Evolutionary conservation across 2,329 filamentous ascomycete species (phyloP).

Genomic region (Trichophaea hybrida): DNA sequence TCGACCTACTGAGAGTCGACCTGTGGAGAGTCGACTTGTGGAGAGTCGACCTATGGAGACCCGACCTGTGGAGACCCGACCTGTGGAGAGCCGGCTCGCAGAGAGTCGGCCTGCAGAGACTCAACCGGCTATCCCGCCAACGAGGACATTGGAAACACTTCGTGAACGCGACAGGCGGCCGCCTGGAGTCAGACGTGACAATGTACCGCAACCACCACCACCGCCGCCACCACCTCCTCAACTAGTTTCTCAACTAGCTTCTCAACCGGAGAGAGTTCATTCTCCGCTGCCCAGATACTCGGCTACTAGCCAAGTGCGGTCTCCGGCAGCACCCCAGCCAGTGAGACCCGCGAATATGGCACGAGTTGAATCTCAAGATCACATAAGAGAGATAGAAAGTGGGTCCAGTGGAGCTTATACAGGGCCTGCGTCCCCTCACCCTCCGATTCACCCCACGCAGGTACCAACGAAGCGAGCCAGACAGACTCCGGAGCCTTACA

Average conservation of each 20-base stretch:
- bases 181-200: background rate
- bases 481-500: conserved; percentile 36
- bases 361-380: conserved; percentile 32
- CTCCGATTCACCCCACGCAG: background rate
- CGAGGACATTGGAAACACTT: background rate
- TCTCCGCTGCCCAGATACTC: conserved; percentile 21
- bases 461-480: conserved; percentile 21
- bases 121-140: background rate
- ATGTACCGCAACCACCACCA: background rate
- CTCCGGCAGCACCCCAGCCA: conserved; percentile 60
- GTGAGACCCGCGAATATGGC: conserved; percentile 39
- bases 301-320: conserved; percentile 29
- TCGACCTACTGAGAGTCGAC: no score
- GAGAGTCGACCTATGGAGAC: background rate
- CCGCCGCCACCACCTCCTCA: background rate
- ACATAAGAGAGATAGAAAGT: conserved; percentile 41
- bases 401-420: no score
- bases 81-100: background rate
- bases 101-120: background rate
- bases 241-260: background rate
- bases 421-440: background rate
- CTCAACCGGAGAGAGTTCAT: conserved; percentile 10
- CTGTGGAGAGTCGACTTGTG: background rate
- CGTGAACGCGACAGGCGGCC: background rate
- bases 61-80: background rate